Conservation (phyloP, 805 yeast genomes). For the Pichia gijzeniarum region DNA sequence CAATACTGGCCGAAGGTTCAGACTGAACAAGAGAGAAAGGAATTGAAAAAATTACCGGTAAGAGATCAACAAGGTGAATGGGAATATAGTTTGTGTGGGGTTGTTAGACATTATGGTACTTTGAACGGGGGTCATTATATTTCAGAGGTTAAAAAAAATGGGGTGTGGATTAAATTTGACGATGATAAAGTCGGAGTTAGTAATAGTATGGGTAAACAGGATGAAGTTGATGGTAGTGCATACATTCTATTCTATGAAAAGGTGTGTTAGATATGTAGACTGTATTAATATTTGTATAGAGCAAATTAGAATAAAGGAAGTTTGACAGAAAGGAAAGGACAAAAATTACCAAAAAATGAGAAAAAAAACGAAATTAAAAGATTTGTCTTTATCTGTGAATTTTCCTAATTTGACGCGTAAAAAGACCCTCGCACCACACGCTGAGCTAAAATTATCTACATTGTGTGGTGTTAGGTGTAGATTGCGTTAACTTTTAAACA, state of each 20-base stretch:
- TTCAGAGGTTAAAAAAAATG: conserved; percentile 8
- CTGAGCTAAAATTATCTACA: no score
- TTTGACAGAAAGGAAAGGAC: no score
- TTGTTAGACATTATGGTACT: conserved; percentile 79
- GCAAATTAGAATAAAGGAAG: background rate
- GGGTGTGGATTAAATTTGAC: conserved; percentile 12
- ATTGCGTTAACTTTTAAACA: background rate
- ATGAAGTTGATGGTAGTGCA: conserved; percentile 12
- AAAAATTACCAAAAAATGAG: no score
- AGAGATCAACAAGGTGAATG: conserved; percentile 68
- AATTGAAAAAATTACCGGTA: conserved; percentile 45
- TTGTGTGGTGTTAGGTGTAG: background rate
- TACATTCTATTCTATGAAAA: conserved; percentile 12
- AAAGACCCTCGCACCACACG: conserved; percentile 1
- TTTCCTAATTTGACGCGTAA: background rate
- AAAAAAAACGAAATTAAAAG: no score
- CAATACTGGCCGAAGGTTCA: conserved; percentile 60
- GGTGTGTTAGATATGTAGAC: background rate
- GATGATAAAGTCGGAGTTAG: conserved; percentile 7
- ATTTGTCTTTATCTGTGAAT: conserved; percentile 3
- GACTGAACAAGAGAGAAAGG: conserved; percentile 37
- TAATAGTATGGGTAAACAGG: background rate
- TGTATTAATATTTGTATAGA: no score
- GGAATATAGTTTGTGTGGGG: conserved; percentile 68
- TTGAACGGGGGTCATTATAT: conserved; percentile 83